Conservation (phyloP, 2,329 filamentous ascomycete species). For the Sarocladium kiliense region DNA sequence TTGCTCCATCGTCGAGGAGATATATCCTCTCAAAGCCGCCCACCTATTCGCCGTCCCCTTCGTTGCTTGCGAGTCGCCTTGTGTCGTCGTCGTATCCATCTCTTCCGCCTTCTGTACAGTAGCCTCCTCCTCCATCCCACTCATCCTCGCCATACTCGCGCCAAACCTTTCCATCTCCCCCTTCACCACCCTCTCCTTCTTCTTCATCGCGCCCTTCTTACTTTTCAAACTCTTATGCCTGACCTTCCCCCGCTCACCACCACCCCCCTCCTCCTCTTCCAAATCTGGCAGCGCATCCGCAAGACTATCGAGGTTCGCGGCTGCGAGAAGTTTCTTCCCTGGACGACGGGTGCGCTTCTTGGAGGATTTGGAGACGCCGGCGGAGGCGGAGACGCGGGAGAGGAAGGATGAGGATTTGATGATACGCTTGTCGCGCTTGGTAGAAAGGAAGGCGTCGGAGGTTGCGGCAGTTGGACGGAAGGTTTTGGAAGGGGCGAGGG, state of each 20-base stretch:
- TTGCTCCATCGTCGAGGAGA: conserved; percentile 83
- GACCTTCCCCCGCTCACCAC: conserved; percentile 53
- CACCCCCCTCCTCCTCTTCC: conserved; percentile 30
- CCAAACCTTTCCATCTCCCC: conserved; percentile 81
- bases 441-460: conserved; percentile 57
- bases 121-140: conserved; percentile 28
- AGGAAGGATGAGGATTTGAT: conserved; percentile 80
- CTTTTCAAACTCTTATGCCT: conserved; percentile 69
- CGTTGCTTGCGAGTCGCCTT: not conserved
- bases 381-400: conserved; percentile 55
- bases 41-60: conserved; percentile 56
- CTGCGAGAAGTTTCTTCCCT: conserved; percentile 69
- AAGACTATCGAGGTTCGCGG: conserved; percentile 61
- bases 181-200: conserved; percentile 73
- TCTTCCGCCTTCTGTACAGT: conserved; percentile 12
- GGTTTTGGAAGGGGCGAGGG: conserved; percentile 45
- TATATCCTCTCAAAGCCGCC: conserved; percentile 78
- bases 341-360: conserved; percentile 45
- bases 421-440: conserved; percentile 76
- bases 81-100: not conserved
- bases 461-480: conserved; percentile 47
- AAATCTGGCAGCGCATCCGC: conserved; percentile 74
- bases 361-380: conserved; percentile 15
- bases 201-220: conserved; percentile 74
- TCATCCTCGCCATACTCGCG: conserved; percentile 71